These are phyloP conservation scores for Xylaria sp. DNA, from an alignment of 2,329 filamentous ascomycete genomes.

Conservation along the genomic window DNA sequence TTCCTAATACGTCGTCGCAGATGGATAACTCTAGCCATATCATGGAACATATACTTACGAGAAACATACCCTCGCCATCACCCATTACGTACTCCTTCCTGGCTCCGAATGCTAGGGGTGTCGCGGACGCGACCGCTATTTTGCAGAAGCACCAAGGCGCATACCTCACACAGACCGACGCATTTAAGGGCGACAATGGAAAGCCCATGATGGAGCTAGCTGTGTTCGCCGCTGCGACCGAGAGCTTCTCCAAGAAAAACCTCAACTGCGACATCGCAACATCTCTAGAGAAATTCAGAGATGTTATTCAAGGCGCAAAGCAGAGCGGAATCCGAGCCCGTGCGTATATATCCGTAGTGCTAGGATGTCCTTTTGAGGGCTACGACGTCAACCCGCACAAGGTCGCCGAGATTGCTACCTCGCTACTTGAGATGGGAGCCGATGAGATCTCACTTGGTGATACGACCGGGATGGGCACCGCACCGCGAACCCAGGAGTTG, in stretches of 20 bases:
- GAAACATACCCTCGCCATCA: conserved; percentile 62
- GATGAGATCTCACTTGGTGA: conserved; percentile 92
- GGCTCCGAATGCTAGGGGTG: conserved; percentile 78
- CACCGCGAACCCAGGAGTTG: conserved; percentile 53
- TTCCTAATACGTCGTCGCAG: conserved; percentile 53
- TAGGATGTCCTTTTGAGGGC: conserved; percentile 82
- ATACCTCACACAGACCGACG: conserved; percentile 63
- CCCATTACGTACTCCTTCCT: conserved; percentile 82
- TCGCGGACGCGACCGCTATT: conserved; percentile 69
- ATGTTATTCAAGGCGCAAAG: conserved; percentile 76
- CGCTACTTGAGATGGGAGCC: conserved; percentile 83
- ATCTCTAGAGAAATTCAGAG: conserved; percentile 74
- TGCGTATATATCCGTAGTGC: conserved; percentile 82
- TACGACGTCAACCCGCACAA: conserved; percentile 70
- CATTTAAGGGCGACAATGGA: conserved; percentile 51
- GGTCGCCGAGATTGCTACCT: conserved; percentile 73
- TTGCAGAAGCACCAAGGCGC: conserved; percentile 62
- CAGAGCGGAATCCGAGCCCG: conserved; percentile 73
- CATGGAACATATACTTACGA: conserved; percentile 72
- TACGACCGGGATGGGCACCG: conserved; percentile 88
- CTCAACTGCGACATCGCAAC: conserved; percentile 82
- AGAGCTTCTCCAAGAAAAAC: conserved; percentile 82
- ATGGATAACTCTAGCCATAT: conserved; percentile 84
- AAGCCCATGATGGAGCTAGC: conserved; percentile 74
- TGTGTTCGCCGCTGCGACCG: conserved; percentile 84